Evolutionary conservation across 2,329 filamentous ascomycete genomes (phyloP).

Genomic region (Verticillium alfalfae): DNA sequence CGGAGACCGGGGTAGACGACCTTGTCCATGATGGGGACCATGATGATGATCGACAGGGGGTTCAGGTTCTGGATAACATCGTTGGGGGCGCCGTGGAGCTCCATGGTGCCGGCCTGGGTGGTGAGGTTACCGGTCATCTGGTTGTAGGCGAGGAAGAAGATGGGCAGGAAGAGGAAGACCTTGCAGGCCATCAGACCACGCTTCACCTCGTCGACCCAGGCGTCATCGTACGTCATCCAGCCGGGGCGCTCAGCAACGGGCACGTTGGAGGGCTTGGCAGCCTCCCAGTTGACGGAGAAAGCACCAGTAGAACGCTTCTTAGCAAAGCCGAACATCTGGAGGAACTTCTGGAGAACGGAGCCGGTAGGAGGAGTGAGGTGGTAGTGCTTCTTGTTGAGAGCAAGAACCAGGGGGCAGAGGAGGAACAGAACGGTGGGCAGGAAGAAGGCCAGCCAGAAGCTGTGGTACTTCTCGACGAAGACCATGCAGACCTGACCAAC

Average conservation of each 20-base stretch:
- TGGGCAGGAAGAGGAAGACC: constrained; percentile 66
- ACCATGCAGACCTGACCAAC: constrained; percentile 59
- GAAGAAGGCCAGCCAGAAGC: constrained; percentile 68
- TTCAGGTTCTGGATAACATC: constrained; percentile 73
- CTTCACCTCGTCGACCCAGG: constrained; percentile 74
- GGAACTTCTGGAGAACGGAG: constrained; percentile 64
- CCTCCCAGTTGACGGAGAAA: constrained; percentile 63
- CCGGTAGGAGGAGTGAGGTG: constrained; percentile 61
- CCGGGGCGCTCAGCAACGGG: constrained; percentile 47
- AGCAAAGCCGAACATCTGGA: constrained; percentile 54
- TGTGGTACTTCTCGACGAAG: constrained; percentile 70
- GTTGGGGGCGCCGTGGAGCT: constrained; percentile 67
- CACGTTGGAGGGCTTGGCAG: constrained; percentile 61
- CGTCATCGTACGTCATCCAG: constrained; percentile 81
- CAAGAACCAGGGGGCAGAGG: constrained; percentile 55
- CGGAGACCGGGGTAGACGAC: constrained; percentile 66
- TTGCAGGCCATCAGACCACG: constrained; percentile 65
- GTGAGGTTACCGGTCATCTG: constrained; percentile 57
- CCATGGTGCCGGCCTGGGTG: constrained; percentile 61
- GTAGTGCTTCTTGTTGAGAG: constrained; percentile 57
- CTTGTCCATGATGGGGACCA: constrained; percentile 66
- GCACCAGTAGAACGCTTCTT: constrained; percentile 58
- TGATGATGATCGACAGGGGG: constrained; percentile 68
- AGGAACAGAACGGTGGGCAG: constrained; percentile 63
- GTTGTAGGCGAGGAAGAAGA: constrained; percentile 55